These are phyloP conservation scores for Salix purpurea DNA, from an alignment of 345 rosid genomes.

Conservation along the genomic window DNA sequence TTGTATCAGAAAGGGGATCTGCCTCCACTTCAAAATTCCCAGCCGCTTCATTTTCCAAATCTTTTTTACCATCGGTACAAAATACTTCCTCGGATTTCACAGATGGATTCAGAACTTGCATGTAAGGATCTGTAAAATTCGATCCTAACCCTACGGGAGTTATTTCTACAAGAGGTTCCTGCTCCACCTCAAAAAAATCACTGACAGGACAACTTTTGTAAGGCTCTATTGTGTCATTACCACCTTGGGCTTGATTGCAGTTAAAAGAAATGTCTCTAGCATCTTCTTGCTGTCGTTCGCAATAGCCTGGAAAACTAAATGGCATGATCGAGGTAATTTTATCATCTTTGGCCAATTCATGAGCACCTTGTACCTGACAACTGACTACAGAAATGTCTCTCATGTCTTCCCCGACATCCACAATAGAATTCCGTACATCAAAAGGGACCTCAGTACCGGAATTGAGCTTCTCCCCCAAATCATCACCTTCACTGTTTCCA, in stretches of 20 bases:
- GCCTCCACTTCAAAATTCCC: constrained; percentile 19
- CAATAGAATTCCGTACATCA: constrained; percentile 24
- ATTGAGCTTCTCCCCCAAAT: constrained; percentile 19
- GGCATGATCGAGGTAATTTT: constrained; percentile 11
- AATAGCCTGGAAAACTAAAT: constrained; percentile 20
- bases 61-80: constrained; percentile 10
- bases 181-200: constrained; percentile 39
- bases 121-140: constrained; percentile 20
- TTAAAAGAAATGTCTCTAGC: constrained; percentile 25
- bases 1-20: constrained; percentile 22
- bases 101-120: constrained; percentile 14
- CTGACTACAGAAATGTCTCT: constrained; percentile 34
- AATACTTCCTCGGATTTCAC: constrained; percentile 23
- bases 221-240: constrained; percentile 30
- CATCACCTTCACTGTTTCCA: constrained; percentile 28
- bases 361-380: constrained; percentile 27
- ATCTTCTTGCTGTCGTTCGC: constrained; percentile 21
- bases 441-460: constrained; percentile 11
- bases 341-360: constrained; percentile 16
- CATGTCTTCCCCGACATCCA: constrained; percentile 32
- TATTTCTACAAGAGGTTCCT: constrained; percentile 33
- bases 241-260: constrained; percentile 29
- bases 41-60: constrained; percentile 19
- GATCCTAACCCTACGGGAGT: constrained; percentile 17
- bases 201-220: constrained; percentile 34